Conservation (phyloP, 139 green algal genomes). For the Limnomonas spitsbergensis region DNA sequence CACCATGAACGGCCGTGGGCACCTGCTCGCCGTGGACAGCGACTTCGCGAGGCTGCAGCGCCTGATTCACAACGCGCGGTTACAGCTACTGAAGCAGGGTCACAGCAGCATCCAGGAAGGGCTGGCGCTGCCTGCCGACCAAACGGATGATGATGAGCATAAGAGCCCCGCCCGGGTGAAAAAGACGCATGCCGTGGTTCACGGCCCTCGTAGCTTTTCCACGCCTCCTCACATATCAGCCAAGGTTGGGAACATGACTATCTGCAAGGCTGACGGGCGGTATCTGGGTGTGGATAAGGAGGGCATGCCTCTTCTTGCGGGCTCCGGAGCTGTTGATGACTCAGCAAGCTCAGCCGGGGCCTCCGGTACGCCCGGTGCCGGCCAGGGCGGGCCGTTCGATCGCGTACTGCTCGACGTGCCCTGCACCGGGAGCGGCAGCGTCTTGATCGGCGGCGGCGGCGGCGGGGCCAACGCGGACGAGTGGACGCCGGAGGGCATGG, state of each 20-base stretch:
- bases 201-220: not conserved
- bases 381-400: slow-evolving; percentile 53
- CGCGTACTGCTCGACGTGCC: slow-evolving; percentile 73
- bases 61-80: slow-evolving; percentile 12
- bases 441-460: slow-evolving; percentile 42
- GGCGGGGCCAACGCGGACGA: not conserved
- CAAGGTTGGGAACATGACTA: slow-evolving; percentile 6
- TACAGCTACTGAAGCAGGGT: slow-evolving; percentile 3
- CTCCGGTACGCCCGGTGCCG: not conserved
- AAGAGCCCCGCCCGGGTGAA: not conserved
- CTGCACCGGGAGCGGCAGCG: slow-evolving; percentile 51
- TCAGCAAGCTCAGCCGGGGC: not conserved
- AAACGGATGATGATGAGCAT: not conserved
- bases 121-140: not conserved
- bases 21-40: slow-evolving; percentile 6
- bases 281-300: not conserved
- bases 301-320: slow-evolving; percentile 10
- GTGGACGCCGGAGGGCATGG: not conserved
- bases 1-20: slow-evolving; percentile 13
- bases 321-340: not conserved
- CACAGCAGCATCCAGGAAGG: not conserved
- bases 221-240: not conserved
- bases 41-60: slow-evolving; percentile 19
- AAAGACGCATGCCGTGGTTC: not conserved
- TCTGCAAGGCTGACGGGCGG: slow-evolving; percentile 9